Evolutionary conservation across 2,329 filamentous ascomycete genomes (phyloP), one percentile per base, ranked within the genome.

Genomic region (Ascochyta koolunga): DNA sequence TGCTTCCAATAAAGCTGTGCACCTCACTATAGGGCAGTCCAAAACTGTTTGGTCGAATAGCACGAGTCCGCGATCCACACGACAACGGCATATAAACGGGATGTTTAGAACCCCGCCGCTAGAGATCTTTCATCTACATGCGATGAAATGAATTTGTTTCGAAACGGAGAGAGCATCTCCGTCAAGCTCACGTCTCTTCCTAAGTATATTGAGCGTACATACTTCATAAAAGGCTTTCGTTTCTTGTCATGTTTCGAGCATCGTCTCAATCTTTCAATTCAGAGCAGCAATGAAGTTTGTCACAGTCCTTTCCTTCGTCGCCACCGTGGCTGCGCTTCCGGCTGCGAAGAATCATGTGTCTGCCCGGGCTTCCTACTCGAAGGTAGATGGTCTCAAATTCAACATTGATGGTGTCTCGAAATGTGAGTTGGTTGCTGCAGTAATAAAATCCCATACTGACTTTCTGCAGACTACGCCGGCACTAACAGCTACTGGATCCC

Each of bases 401-500:
- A 70, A 69, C 45, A 72, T 73, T 35, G 69, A 72, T 50, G 69
- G 70, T 16, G 68, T 69, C 8, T 70, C 67, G 3, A 71, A 73
- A 46, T 72, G 66, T 68, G 37, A 41, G 55, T 49, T 1, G 15
- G 13, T 7, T 3, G 4, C 39, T 4, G 22, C 2, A 35, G 33
- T 24, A 2, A 3, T 15, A 15, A 9, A 29, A 8, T 9, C 9
- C 18, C 29, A 35, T 27, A 58, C 45, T 58, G 16, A 53, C 15
- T 13, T 6, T n/a, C 15, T 19, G 5, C n/a, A 70, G 64, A 54
- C 27, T 54, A 54, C 9, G 80, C 80, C 13, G 82, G 82, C 18
- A 82, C 78, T 41, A 85, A 85, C 69, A 76, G 79, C 35, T 85
- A 84, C 72, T 85, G 82, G 80, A 78, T 83, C 42, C 75, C 76